These are phyloP conservation scores for Paraphaeosphaeria minitans DNA, from an alignment of 2,329 filamentous ascomycete genomes.

Conservation along the genomic window DNA sequence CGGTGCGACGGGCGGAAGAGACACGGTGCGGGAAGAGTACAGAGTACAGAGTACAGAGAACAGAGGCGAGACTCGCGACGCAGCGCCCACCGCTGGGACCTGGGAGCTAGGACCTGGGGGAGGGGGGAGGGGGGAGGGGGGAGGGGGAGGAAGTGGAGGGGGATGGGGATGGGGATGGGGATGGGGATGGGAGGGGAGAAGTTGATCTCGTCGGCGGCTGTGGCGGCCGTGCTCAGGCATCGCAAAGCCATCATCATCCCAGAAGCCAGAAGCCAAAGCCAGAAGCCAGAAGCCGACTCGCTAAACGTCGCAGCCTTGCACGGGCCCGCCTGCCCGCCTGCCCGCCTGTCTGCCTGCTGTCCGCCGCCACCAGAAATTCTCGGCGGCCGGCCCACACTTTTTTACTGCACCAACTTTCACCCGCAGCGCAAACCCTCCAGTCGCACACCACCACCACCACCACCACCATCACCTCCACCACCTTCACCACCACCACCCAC, in stretches of 20 bases:
- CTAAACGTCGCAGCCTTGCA: slow-evolving; percentile 11
- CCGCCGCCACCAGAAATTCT: slow-evolving; percentile 30
- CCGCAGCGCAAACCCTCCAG: background rate
- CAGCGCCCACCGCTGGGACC: slow-evolving; percentile 2
- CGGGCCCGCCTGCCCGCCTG: slow-evolving; percentile 18
- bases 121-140: no score
- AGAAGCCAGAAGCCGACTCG: slow-evolving; percentile 26
- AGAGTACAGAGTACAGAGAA: no score
- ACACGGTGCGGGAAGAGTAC: background rate
- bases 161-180: no score
- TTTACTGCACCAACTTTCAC: slow-evolving; percentile 6
- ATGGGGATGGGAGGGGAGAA: no score
- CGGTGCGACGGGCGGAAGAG: background rate
- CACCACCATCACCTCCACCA: no score
- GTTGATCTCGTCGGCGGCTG: slow-evolving; percentile 28
- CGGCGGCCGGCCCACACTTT: slow-evolving; percentile 8
- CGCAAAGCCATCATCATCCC: slow-evolving; percentile 38
- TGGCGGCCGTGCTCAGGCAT: slow-evolving; percentile 26
- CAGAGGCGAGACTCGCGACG: background rate
- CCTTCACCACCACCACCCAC: slow-evolving; percentile 16
- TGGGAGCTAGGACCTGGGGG: slow-evolving; percentile 6
- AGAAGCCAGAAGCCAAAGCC: no score
- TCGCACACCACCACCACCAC: slow-evolving; percentile 2
- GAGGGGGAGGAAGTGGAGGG: no score
- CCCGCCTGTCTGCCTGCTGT: background rate